phyloP scores from a whole-genome alignment of 495 filamentous ascomycete genomes.

The Xylaria venustula region DNA sequence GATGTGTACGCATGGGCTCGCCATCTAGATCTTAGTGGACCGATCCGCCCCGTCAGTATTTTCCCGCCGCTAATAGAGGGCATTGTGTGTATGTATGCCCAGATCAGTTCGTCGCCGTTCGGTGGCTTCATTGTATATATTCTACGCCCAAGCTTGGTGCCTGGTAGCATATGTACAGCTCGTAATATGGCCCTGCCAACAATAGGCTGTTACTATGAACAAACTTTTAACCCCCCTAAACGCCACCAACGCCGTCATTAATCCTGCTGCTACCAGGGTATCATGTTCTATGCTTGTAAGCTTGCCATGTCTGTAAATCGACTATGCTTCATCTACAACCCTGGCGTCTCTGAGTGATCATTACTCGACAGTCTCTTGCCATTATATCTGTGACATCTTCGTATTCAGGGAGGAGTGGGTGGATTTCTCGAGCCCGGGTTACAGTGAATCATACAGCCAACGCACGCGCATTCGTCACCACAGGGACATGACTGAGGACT shows the following conservation, averaged over 20 bases:
- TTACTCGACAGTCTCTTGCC: background rate
- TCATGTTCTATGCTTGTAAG: constrained; percentile 13
- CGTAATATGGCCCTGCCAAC: background rate
- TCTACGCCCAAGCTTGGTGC: background rate
- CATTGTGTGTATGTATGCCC: background rate
- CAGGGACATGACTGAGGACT: constrained; percentile 45
- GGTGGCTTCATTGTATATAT: background rate
- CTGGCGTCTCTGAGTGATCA: background rate
- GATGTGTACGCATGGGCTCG: background rate
- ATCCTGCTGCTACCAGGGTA: constrained; percentile 9
- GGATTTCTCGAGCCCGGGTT: constrained; percentile 2
- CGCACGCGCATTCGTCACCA: constrained; percentile 52
- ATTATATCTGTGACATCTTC: background rate
- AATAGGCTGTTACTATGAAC: background rate
- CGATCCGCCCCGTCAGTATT: background rate
- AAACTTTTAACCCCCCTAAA: background rate
- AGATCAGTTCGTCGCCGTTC: background rate
- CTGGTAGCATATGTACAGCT: background rate
- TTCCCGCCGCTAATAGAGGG: background rate
- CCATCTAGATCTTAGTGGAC: background rate
- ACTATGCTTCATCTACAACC: background rate
- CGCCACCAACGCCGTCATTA: background rate
- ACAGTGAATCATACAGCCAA: constrained; percentile 46
- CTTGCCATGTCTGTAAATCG: constrained; percentile 2
- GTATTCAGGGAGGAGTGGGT: background rate